Percentiles rank a stretch among this genome's conserved stretches.
Conservation (phyloP, 2,329 filamentous ascomycete genomes). For the Sporothrix brasiliensis region DNA sequence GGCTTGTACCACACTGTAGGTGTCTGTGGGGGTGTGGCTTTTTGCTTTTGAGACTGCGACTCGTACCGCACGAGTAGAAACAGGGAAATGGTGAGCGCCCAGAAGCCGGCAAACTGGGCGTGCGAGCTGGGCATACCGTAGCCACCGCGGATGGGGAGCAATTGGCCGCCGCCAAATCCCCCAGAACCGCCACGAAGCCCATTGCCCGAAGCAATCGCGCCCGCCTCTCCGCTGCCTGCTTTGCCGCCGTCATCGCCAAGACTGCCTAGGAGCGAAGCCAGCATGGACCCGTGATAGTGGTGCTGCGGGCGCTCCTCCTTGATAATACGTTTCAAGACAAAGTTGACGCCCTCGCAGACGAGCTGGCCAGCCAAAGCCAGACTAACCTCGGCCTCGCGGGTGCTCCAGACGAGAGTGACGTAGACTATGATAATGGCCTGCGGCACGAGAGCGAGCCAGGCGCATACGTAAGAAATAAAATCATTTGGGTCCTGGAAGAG, state of each 20-base stretch:
- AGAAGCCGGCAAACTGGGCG: conserved; percentile 92
- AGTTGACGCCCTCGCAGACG: conserved; percentile 88
- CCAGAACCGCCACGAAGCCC: neutral
- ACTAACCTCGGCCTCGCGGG: conserved; percentile 84
- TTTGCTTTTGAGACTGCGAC: conserved; percentile 45
- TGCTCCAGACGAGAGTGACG: conserved; percentile 84
- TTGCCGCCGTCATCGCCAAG: conserved; percentile 1
- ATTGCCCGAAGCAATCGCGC: neutral
- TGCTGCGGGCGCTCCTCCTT: conserved; percentile 86
- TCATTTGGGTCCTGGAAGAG: conserved; percentile 75
- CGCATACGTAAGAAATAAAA: conserved; percentile 80
- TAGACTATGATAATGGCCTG: conserved; percentile 91
- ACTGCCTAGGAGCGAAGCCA: conserved; percentile 21
- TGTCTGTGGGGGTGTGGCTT: conserved; percentile 4
- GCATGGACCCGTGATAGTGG: conserved; percentile 59
- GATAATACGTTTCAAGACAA: conserved; percentile 83
- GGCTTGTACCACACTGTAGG: neutral
- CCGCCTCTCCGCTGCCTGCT: neutral
- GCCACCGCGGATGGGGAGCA: conserved; percentile 49
- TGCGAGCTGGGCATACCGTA: conserved; percentile 97
- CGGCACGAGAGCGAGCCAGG: conserved; percentile 90
- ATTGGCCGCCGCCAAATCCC: conserved; percentile 9
- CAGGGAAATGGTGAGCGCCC: conserved; percentile 78
- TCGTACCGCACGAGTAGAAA: conserved; percentile 83
- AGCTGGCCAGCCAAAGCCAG: conserved; percentile 93